phyloP scores from a whole-genome alignment of 768 basidiomycete species.

The Mycena leptocephala region DNA sequence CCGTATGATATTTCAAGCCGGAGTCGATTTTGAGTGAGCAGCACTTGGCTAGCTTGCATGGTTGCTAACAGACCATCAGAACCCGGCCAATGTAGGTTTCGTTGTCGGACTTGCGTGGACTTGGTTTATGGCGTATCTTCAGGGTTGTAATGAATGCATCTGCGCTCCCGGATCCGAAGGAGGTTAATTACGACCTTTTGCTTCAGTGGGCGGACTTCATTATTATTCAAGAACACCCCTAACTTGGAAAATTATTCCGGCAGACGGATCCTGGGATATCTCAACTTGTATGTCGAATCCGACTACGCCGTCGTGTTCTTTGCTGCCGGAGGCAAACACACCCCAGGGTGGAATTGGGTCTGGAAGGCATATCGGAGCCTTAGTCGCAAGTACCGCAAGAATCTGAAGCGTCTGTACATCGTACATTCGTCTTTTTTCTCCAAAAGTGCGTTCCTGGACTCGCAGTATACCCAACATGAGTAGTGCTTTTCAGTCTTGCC shows the following conservation, averaged over 20 bases:
- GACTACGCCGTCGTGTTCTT: constrained; percentile 93
- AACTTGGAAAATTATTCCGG: constrained; percentile 21
- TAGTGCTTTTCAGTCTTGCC: constrained; percentile 92
- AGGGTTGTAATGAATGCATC: constrained; percentile 91
- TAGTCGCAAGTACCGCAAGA: constrained; percentile 90
- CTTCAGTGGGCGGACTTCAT: constrained; percentile 68
- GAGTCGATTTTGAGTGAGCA: constrained; percentile 90
- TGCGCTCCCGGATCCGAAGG: constrained; percentile 85
- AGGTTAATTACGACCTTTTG: constrained; percentile 84
- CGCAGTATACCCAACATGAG: constrained; percentile 18
- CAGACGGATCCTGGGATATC: constrained; percentile 84
- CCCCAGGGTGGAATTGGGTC: constrained; percentile 91
- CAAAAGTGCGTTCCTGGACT: constrained; percentile 71
- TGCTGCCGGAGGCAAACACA: constrained; percentile 82
- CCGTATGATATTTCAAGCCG: constrained; percentile 89
- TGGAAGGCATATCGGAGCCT: constrained; percentile 92
- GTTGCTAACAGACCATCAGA: constrained; percentile 55
- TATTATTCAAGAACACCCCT: constrained; percentile 26
- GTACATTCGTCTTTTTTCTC: constrained; percentile 92
- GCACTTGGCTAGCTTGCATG: constrained; percentile 6
- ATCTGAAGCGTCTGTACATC: constrained; percentile 90
- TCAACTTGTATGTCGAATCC: constrained; percentile 90
- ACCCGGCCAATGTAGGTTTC: constrained; percentile 87
- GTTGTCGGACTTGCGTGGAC: background rate
- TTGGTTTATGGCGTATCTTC: constrained; percentile 27